Conservation (phyloP, 345 rosid genomes). For the Gossypium sturtianum region DNA sequence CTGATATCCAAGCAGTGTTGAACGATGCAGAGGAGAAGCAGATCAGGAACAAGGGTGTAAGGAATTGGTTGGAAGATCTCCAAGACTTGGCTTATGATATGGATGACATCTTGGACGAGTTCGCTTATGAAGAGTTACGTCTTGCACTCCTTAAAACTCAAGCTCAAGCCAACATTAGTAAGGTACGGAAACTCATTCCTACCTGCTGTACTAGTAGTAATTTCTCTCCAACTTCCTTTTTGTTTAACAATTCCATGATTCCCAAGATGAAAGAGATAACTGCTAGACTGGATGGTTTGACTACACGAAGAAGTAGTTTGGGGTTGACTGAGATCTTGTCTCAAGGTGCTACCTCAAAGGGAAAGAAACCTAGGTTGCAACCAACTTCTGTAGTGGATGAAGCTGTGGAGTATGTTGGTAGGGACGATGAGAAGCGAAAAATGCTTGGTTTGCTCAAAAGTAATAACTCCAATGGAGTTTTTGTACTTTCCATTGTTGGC, state of each 20-base stretch:
- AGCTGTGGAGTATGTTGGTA: not conserved
- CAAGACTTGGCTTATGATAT: not conserved
- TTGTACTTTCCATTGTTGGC: not conserved
- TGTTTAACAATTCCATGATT: too few species aligned
- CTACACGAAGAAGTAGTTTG: not conserved
- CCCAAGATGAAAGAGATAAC: too few species aligned
- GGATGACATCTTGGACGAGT: not conserved
- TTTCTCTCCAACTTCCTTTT: not conserved
- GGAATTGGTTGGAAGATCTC: not conserved
- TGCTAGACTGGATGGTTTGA: too few species aligned
- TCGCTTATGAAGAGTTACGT: not conserved
- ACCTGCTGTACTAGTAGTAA: not conserved
- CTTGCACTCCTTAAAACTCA: not conserved
- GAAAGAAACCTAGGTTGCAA: too few species aligned
- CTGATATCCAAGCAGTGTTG: not conserved
- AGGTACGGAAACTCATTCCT: not conserved
- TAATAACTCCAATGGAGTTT: not conserved
- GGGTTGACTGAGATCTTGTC: not conserved
- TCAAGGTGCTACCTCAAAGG: not conserved
- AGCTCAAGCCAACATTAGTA: not conserved
- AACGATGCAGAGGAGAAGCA: not conserved
- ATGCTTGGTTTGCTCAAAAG: not conserved
- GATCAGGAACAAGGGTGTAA: not conserved
- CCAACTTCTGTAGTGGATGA: too few species aligned
- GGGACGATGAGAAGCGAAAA: not conserved